Percentiles rank a stretch among this genome's conserved stretches.
These are phyloP conservation scores for Turritis glabra DNA, from an alignment of 345 rosid species.

Conservation along the genomic window DNA sequence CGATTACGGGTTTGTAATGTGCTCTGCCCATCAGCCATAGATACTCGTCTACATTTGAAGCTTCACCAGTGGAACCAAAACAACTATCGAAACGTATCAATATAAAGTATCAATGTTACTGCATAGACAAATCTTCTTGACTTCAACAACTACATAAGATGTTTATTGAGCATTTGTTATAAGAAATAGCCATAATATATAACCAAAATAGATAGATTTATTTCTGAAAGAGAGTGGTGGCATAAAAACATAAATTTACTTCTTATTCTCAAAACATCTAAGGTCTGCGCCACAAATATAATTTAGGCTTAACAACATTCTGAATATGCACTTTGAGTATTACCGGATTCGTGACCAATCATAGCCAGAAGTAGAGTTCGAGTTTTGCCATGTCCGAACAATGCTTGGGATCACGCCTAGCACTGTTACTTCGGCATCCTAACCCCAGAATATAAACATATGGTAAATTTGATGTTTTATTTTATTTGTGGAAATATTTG, in stretches of 20 bases:
- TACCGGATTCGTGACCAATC: constrained; percentile 98
- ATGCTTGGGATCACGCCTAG: constrained; percentile 98
- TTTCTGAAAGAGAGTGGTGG: neutral
- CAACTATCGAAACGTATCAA: constrained; percentile 55
- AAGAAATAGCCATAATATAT: neutral
- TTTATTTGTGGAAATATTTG: too few species aligned
- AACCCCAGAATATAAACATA: constrained; percentile 35
- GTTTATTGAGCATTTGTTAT: neutral
- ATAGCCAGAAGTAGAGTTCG: constrained; percentile 61
- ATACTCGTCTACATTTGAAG: constrained; percentile 89
- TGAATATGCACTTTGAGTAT: constrained; percentile 31
- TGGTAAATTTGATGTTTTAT: constrained; percentile 2
- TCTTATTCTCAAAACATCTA: neutral
- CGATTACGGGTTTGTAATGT: constrained; percentile 82
- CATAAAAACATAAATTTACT: neutral
- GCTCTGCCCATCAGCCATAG: constrained; percentile 98
- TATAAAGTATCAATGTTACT: constrained; percentile 9
- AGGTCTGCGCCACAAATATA: neutral
- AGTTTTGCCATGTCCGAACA: constrained; percentile 85
- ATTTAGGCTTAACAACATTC: constrained; percentile 6
- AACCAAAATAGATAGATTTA: neutral
- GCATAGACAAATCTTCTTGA: neutral
- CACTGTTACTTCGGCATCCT: constrained; percentile 95
- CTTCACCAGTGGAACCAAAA: constrained; percentile 98
- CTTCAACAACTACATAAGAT: neutral